phyloP scores from a whole-genome alignment of 208 protist species.

The Leishmania amazonensis region DNA sequence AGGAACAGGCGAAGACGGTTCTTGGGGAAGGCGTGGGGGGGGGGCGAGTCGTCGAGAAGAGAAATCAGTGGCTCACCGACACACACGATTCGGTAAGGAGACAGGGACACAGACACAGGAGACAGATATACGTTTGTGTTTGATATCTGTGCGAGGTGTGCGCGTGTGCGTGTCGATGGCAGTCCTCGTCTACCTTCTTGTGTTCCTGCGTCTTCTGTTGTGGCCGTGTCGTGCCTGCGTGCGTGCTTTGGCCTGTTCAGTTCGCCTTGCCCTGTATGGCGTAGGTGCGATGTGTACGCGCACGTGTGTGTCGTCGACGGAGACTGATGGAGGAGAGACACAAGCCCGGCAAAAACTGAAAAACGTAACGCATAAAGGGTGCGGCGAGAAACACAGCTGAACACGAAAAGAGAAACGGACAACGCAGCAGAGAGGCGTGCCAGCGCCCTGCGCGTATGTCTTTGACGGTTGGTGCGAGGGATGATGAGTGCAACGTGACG shows the following conservation, averaged over 20 bases:
- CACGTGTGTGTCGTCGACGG: background rate
- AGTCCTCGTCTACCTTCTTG: background rate
- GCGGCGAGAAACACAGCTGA: background rate
- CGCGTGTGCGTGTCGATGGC: background rate
- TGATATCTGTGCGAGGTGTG: background rate
- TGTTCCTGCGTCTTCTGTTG: background rate
- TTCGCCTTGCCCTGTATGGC: background rate
- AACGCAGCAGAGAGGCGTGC: slow-evolving; percentile 1
- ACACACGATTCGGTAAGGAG: background rate
- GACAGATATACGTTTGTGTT: background rate
- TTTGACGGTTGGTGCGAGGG: background rate
- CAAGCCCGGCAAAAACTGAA: background rate
- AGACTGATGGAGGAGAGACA: background rate
- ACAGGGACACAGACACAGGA: background rate
- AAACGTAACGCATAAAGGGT: background rate
- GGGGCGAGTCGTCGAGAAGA: background rate
- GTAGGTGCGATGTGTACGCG: background rate
- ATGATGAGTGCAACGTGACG: background rate
- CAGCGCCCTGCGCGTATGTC: background rate
- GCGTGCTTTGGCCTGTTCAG: background rate
- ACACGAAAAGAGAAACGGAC: background rate
- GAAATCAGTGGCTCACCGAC: background rate
- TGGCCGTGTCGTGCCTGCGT: background rate
- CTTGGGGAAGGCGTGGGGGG: background rate
- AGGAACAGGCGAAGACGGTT: background rate